These are phyloP conservation scores for Plasmodium gallinaceum DNA, from an alignment of 169 alveolate genomes.

Conservation along the genomic window DNA sequence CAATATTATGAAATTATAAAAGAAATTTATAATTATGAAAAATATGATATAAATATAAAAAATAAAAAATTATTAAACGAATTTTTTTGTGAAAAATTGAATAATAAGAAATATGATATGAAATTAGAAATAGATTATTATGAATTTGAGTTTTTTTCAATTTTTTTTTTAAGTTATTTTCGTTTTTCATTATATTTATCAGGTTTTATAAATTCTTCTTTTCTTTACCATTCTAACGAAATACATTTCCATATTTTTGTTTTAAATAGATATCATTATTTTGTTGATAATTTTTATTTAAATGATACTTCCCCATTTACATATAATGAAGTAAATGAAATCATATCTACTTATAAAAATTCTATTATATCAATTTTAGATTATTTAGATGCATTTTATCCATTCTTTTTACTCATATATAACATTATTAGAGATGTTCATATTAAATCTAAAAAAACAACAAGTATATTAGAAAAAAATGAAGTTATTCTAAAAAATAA, in stretches of 20 bases:
- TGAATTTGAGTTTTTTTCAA: conserved; percentile 39
- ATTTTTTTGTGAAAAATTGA: conserved; percentile 30
- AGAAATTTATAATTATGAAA: conserved; percentile 5
- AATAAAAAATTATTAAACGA: conserved; percentile 16
- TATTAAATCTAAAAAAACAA: neutral
- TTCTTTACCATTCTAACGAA: conserved; percentile 54
- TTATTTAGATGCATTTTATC: conserved; percentile 48
- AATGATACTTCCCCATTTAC: conserved; percentile 32
- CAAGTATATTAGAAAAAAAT: neutral
- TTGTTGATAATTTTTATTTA: conserved; percentile 27
- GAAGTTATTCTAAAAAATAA: neutral
- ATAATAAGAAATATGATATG: conserved; percentile 5
- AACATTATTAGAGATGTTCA: conserved; percentile 8
- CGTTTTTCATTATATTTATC: conserved; percentile 30
- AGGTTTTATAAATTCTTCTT: conserved; percentile 46
- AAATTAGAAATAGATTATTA: conserved; percentile 47
- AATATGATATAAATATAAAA: neutral
- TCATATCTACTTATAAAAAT: conserved; percentile 36
- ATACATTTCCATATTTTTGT: conserved; percentile 45
- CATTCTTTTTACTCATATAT: conserved; percentile 21
- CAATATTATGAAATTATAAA: conserved; percentile 25
- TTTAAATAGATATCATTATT: conserved; percentile 45
- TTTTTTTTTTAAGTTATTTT: conserved; percentile 43
- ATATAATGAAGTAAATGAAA: conserved; percentile 15
- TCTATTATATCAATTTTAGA: conserved; percentile 36